These are phyloP conservation scores for Galium porrigens DNA, from an alignment of 305 asterid species.

Conservation along the genomic window DNA sequence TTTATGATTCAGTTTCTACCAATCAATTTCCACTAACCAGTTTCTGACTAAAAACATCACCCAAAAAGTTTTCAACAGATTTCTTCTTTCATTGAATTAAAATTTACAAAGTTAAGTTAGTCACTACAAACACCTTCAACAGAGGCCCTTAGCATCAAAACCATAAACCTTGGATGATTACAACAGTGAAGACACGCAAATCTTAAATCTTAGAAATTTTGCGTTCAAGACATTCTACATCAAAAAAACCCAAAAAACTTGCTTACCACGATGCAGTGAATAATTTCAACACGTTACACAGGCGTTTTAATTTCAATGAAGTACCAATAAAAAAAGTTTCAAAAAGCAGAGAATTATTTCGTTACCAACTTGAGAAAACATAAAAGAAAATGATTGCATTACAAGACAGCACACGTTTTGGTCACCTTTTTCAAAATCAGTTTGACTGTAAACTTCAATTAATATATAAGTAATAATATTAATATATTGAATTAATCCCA, in stretches of 20 bases:
- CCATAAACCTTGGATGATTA: neutral
- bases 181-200: neutral
- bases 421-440: neutral
- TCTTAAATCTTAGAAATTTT: neutral
- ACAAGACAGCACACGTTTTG: neutral
- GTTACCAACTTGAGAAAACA: no score
- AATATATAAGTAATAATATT: no score
- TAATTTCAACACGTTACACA: no score
- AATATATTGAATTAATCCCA: no score
- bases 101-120: neutral
- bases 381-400: no score
- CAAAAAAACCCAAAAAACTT: neutral
- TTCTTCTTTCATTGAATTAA: neutral
- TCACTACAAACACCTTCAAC: neutral
- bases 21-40: neutral
- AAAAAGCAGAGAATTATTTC: no score
- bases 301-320: no score
- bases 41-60: neutral
- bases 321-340: no score
- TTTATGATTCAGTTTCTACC: neutral
- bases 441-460: neutral
- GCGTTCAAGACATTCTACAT: neutral
- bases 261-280: no score
- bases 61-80: neutral
- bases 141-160: neutral